These are phyloP conservation scores for Aspergillus proliferans DNA, from an alignment of 2,329 filamentous ascomycete genomes.

Conservation along the genomic window DNA sequence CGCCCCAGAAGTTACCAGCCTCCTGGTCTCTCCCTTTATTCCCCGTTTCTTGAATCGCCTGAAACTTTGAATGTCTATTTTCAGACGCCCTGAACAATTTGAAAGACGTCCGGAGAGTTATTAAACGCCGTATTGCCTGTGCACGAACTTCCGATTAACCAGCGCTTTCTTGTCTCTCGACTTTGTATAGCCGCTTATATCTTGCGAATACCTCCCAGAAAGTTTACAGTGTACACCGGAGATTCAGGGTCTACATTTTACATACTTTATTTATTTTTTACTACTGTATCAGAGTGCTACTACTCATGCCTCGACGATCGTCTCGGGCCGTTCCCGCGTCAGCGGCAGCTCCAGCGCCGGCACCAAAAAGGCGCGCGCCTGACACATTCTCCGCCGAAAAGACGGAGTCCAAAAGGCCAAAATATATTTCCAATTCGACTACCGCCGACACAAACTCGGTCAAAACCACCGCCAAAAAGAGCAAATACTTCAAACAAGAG, in stretches of 20 bases:
- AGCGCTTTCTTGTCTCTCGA: background rate
- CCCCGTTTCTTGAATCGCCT: background rate
- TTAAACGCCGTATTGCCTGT: background rate
- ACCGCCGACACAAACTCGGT: conserved; percentile 10
- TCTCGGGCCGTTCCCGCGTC: conserved; percentile 30
- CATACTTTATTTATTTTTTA: background rate
- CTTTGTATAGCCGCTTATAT: background rate
- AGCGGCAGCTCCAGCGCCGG: conserved; percentile 22
- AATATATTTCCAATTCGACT: conserved; percentile 16
- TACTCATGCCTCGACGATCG: conserved; percentile 32
- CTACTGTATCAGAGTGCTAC: conserved; percentile 3
- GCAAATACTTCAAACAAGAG: conserved; percentile 46
- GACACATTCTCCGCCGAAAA: conserved; percentile 22
- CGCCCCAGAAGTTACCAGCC: conserved; percentile 23
- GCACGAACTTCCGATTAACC: background rate
- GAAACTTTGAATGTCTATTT: background rate
- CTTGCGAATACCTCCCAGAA: background rate
- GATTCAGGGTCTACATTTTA: too few relatives aligned
- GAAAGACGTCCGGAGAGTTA: background rate
- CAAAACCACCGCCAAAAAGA: conserved; percentile 42
- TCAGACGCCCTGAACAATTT: background rate
- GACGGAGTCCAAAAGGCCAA: conserved; percentile 27
- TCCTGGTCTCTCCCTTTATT: conserved; percentile 12
- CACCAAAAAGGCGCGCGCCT: conserved; percentile 31
- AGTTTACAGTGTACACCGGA: too few relatives aligned